A percentile compares a stretch with the other conserved stretches of the same genome.
These are phyloP conservation scores for Beauveria australis DNA, from an alignment of 2,329 filamentous ascomycete species.

Conservation along the genomic window DNA sequence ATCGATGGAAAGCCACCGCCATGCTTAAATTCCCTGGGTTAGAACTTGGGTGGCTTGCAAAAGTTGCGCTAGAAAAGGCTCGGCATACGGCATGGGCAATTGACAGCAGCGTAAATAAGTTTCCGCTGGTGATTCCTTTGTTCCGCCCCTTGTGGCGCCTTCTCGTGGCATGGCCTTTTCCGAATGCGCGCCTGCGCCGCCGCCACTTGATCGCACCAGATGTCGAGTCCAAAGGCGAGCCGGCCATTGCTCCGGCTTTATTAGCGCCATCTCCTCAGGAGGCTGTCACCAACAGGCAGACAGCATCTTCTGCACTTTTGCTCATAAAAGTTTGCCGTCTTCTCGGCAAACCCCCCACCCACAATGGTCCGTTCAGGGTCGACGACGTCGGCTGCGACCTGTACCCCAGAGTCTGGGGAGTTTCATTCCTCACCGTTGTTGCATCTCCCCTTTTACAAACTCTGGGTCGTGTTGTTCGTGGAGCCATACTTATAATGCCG, in stretches of 20 bases:
- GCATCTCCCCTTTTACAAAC: neutral
- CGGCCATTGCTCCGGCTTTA: neutral
- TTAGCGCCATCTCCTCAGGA: neutral
- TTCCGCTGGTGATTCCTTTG: neutral
- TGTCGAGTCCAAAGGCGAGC: neutral
- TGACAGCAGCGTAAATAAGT: neutral
- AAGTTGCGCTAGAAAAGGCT: neutral
- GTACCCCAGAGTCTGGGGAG: neutral
- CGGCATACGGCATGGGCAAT: conserved; percentile 3
- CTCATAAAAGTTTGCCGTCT: neutral
- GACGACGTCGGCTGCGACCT: neutral
- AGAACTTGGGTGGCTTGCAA: neutral
- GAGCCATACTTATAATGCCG: no score
- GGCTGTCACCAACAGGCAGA: neutral
- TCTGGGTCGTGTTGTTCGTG: neutral
- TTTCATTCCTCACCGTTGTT: neutral
- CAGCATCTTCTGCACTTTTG: neutral
- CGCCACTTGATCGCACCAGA: neutral
- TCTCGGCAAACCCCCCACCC: neutral
- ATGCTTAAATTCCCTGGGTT: neutral
- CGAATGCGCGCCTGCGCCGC: neutral
- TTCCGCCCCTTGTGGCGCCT: neutral
- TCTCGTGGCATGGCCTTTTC: neutral
- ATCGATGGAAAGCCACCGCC: neutral
- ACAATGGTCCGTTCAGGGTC: neutral